These are phyloP conservation scores for Aspergillus baeticus DNA, from an alignment of 495 filamentous ascomycete species.

Conservation along the genomic window DNA sequence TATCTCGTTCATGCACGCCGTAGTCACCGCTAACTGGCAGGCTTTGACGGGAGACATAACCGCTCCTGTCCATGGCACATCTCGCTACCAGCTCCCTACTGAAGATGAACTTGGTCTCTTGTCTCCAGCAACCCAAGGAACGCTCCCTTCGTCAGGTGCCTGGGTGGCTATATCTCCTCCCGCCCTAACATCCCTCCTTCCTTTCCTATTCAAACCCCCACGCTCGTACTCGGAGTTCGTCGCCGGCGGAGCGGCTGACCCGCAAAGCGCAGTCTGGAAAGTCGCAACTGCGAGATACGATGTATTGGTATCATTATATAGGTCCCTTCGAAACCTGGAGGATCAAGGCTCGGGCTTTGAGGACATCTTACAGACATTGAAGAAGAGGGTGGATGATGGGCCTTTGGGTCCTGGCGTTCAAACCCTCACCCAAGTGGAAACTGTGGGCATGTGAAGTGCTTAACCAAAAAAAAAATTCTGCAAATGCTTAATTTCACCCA, in stretches of 20 bases:
- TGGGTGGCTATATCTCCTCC: slow-evolving; percentile 54
- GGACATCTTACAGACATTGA: slow-evolving; percentile 44
- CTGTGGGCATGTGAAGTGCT: slow-evolving; percentile 32
- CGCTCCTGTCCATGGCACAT: slow-evolving; percentile 19
- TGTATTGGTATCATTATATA: slow-evolving; percentile 47
- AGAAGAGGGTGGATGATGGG: slow-evolving; percentile 44
- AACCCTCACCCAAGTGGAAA: slow-evolving; percentile 32
- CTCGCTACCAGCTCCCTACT: slow-evolving; percentile 42
- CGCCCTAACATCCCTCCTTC: slow-evolving; percentile 50
- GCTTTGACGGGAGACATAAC: slow-evolving; percentile 27
- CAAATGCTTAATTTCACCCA: background rate
- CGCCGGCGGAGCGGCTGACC: slow-evolving; percentile 55
- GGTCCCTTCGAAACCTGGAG: slow-evolving; percentile 29
- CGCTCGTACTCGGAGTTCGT: slow-evolving; percentile 58
- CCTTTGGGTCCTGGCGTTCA: slow-evolving; percentile 39
- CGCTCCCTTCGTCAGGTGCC: slow-evolving; percentile 45
- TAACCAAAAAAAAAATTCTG: background rate
- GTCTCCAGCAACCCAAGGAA: slow-evolving; percentile 35
- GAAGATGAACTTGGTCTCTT: slow-evolving; percentile 37
- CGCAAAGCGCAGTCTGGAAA: slow-evolving; percentile 58
- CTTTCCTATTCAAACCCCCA: slow-evolving; percentile 59
- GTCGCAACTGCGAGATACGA: slow-evolving; percentile 61
- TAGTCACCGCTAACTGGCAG: slow-evolving; percentile 58
- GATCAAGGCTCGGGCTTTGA: slow-evolving; percentile 36
- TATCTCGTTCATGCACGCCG: slow-evolving; percentile 48